Evolutionary conservation across 78 protist genomes (phyloP), one percentile per base, ranked within the genome.

Genomic region (Dictyostelium brefeldianum): DNA sequence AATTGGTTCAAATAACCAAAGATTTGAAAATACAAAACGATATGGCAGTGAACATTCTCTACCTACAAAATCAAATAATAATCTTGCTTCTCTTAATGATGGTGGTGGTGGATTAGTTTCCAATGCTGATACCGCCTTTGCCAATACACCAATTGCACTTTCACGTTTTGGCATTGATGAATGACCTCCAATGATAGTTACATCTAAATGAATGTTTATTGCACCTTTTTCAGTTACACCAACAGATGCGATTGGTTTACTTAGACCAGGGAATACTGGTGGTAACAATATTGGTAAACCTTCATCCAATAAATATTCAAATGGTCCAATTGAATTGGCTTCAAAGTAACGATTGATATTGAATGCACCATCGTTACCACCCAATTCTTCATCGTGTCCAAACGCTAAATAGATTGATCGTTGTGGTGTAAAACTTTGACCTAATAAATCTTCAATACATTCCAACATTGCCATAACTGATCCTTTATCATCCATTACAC

Each of bases 371-470:
- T n/a, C 17, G 10, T 17, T 3, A 31, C 93, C 93, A 48, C 93
- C 93, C 17, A 87, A 12, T 51, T 87, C 93, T 43, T 87, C 93
- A 36, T 87, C 93, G n/a, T 87, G 93, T 22, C 93, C 93, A 48
- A 87, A 77, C 51, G 93, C 93, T 12, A 87, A 64, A 46, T 87
- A 87, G 54, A 87, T 12, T 59, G 93, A 59, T 18, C 93, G 50
- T 43, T 77, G 83, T 46, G 93, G 85, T 46, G 43, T 27, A 62
- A 41, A 77, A 8, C 74, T 79, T 47, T 77, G 83, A 36, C 47
- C 50, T 20, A 87, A 53, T 31, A 77, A 17, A 48, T 87, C 93
- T 27, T 87, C 93, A n/a, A 77, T 29, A 27, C 65, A 20, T 36
- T 87, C 93, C 14, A 87, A 31, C 1, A 87, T n/a, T 15, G 71